Conservation (phyloP, 1,284 basidiomycete species). For the Sanghuangporus weigelae region DNA sequence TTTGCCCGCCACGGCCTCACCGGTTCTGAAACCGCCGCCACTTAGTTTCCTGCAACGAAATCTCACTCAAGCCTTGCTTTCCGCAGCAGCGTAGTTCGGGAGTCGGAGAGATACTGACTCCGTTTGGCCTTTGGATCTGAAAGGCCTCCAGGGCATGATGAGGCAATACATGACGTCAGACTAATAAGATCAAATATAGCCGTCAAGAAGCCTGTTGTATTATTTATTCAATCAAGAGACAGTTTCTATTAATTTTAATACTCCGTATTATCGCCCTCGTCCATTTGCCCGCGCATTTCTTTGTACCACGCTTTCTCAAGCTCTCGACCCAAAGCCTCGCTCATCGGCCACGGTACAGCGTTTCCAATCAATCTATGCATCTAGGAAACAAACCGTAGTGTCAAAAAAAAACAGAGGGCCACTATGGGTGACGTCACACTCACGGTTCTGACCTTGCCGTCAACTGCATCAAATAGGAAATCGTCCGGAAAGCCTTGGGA, state of each 20-base stretch:
- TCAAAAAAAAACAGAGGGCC: neutral
- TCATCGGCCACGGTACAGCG: slow-evolving; percentile 62
- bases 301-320: slow-evolving; percentile 45
- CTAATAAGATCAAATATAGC: neutral
- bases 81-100: neutral
- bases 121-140: neutral
- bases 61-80: neutral
- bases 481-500: slow-evolving; percentile 73
- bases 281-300: slow-evolving; percentile 19
- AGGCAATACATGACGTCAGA: neutral
- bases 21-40: neutral
- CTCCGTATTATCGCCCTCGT: neutral
- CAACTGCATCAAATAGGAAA: slow-evolving; percentile 52
- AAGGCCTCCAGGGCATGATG: neutral
- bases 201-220: neutral
- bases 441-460: slow-evolving; percentile 53
- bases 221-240: neutral
- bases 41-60: neutral
- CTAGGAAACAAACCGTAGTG: slow-evolving; percentile 29
- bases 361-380: slow-evolving; percentile 77
- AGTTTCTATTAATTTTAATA: neutral
- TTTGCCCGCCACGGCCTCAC: neutral
- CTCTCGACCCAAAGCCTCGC: slow-evolving; percentile 56
- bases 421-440: slow-evolving; percentile 23
- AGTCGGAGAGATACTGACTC: neutral